Conservation (phyloP, 805 yeast genomes). For the Clavispora carvajalis region DNA sequence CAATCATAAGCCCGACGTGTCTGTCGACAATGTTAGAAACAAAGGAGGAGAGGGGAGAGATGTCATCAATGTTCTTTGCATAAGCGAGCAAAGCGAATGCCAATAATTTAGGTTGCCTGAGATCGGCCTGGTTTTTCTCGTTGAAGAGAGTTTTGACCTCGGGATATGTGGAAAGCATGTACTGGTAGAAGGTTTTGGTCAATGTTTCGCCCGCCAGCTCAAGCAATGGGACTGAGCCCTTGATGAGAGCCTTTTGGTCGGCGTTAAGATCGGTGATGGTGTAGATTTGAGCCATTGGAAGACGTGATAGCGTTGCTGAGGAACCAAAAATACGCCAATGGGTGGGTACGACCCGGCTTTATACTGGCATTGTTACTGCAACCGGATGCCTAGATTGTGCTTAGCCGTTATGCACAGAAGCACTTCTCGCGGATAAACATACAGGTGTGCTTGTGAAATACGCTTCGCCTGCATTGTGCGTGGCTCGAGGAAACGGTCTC, state of each 20-base stretch:
- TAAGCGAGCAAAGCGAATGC: conserved; percentile 59
- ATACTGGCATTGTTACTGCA: no score
- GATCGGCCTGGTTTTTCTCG: conserved; percentile 47
- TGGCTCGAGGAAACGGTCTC: no score
- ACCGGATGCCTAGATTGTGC: no score
- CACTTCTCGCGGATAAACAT: no score
- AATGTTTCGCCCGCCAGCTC: conserved; percentile 50
- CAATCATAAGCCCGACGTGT: conserved; percentile 60
- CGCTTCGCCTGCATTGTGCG: no score
- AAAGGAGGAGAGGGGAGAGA: conserved; percentile 46
- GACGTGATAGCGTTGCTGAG: no score
- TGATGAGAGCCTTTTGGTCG: conserved; percentile 29
- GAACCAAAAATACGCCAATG: no score
- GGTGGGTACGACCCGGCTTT: no score
- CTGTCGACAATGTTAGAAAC: conserved; percentile 59
- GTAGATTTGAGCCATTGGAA: conserved; percentile 15
- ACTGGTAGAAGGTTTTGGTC: conserved; percentile 49
- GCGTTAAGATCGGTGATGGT: conserved; percentile 24
- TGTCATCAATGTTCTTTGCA: conserved; percentile 57
- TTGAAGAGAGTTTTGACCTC: conserved; percentile 60
- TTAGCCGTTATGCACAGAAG: no score
- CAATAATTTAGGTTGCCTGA: conserved; percentile 57
- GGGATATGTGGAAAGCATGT: conserved; percentile 50
- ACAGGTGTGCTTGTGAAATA: no score
- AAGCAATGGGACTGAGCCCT: conserved; percentile 51